Conservation (phyloP, 169 alveolate genomes). For the Hepatocystis sp. region DNA sequence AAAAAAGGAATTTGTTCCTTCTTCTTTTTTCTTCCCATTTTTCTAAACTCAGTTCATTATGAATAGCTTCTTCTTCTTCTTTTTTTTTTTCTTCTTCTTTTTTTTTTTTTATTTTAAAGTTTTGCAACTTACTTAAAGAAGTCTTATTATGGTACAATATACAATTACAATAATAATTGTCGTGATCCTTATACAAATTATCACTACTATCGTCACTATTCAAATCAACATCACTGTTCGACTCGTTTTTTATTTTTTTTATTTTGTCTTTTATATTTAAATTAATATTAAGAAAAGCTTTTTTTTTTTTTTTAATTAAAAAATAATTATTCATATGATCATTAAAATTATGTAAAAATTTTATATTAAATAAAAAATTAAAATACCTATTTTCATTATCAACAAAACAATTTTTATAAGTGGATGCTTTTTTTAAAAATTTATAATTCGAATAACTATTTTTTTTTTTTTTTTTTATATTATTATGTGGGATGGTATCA, state of each 20-base stretch:
- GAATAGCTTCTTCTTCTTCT: too few relatives aligned
- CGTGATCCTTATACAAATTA: too few relatives aligned
- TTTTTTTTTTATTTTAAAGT: too few relatives aligned
- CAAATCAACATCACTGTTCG: background rate
- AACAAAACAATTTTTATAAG: constrained; percentile 17
- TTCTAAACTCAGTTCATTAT: too few relatives aligned
- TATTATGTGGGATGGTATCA: too few relatives aligned
- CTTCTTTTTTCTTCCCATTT: constrained; percentile 6
- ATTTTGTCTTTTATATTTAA: constrained; percentile 51
- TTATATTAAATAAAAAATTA: constrained; percentile 10
- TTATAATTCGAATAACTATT: constrained; percentile 10
- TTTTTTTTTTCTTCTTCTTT: too few relatives aligned
- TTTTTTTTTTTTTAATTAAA: constrained; percentile 30
- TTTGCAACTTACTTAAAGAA: too few relatives aligned
- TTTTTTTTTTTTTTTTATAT: constrained; percentile 13
- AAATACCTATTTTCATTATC: constrained; percentile 25
- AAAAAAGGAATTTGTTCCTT: constrained; percentile 19
- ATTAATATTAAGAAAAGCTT: constrained; percentile 20
- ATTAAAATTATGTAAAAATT: constrained; percentile 22
- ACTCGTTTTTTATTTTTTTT: constrained; percentile 11
- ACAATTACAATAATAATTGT: too few relatives aligned
- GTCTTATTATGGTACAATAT: too few relatives aligned
- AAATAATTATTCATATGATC: constrained; percentile 22
- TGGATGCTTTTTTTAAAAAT: constrained; percentile 8
- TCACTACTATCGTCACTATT: too few relatives aligned